Evolutionary conservation across 371 early-diverging fungal species (phyloP).

Genomic region (Circinella umbellata): DNA sequence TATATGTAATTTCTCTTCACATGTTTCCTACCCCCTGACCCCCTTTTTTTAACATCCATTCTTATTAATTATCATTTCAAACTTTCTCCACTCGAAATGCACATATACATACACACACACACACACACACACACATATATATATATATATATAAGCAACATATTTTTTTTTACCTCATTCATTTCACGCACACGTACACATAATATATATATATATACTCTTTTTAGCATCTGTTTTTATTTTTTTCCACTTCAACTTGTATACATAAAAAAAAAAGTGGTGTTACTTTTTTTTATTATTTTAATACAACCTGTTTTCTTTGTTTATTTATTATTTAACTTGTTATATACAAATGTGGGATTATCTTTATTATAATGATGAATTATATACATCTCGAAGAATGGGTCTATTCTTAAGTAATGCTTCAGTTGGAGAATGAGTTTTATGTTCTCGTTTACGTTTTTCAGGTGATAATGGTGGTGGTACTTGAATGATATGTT

Average conservation of each 20-base stretch:
- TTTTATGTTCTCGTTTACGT: constrained; percentile 18
- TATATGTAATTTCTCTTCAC: not conserved
- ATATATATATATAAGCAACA: not conserved
- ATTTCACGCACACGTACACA: not conserved
- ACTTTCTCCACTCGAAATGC: not conserved
- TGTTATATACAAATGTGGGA: not conserved
- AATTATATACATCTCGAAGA: constrained; percentile 34
- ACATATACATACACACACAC: not conserved
- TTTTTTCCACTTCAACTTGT: not conserved
- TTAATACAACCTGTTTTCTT: not conserved
- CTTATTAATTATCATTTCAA: constrained; percentile 2
- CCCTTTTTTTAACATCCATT: not conserved
- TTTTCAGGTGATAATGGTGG: constrained; percentile 7
- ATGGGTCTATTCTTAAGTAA: constrained; percentile 30
- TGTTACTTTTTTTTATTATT: not conserved
- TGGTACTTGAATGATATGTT: constrained; percentile 15
- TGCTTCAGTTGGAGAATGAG: constrained; percentile 18
- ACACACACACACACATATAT: not conserved
- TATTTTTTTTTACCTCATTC: not conserved
- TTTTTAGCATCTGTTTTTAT: too few species aligned
- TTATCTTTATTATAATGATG: constrained; percentile 6
- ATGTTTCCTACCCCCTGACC: not conserved
- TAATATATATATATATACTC: too few species aligned
- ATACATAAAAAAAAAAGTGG: not conserved
- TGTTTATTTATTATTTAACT: not conserved